Conservation (phyloP, 2,329 filamentous ascomycete species). For the Exserohilum turcica region DNA sequence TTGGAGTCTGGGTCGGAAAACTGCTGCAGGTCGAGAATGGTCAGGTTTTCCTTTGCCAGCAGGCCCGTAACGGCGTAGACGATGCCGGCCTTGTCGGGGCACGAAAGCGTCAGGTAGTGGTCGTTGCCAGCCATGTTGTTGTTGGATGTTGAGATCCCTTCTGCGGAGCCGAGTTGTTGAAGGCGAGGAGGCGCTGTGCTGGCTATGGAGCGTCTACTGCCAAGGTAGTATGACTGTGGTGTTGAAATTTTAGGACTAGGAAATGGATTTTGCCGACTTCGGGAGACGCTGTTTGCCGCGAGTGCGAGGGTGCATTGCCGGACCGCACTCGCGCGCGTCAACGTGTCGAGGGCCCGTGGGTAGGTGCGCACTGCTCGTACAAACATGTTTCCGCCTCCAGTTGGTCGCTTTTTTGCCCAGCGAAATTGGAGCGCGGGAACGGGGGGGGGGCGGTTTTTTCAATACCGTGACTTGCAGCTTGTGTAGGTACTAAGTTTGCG, state of each 20-base stretch:
- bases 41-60: constrained; percentile 73
- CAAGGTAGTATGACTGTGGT: constrained; percentile 24
- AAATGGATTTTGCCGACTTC: constrained; percentile 39
- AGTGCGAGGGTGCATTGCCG: constrained; percentile 23
- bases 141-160: constrained; percentile 34
- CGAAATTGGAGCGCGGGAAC: constrained; percentile 17
- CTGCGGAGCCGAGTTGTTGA: constrained; percentile 28
- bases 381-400: constrained; percentile 26
- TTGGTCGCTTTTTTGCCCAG: not conserved
- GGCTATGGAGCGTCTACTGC: constrained; percentile 24
- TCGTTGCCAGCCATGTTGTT: constrained; percentile 40
- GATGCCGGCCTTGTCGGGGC: constrained; percentile 83
- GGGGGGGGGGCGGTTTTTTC: constrained; percentile 15
- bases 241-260: constrained; percentile 38
- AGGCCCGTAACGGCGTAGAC: constrained; percentile 83
- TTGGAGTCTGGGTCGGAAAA: constrained; percentile 76
- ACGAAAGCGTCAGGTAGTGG: constrained; percentile 72
- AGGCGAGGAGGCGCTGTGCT: constrained; percentile 20
- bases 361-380: constrained; percentile 23
- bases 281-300: constrained; percentile 30
- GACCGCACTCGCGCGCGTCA: constrained; percentile 26
- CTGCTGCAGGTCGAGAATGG: constrained; percentile 84
- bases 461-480: too few relatives aligned
- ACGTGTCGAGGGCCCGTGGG: constrained; percentile 22
- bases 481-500: constrained; percentile 17